A percentile compares a stretch with the other conserved stretches of the same genome.
These are phyloP conservation scores for Cucurbita pepo DNA, from an alignment of 306 rosid species.

Conservation along the genomic window DNA sequence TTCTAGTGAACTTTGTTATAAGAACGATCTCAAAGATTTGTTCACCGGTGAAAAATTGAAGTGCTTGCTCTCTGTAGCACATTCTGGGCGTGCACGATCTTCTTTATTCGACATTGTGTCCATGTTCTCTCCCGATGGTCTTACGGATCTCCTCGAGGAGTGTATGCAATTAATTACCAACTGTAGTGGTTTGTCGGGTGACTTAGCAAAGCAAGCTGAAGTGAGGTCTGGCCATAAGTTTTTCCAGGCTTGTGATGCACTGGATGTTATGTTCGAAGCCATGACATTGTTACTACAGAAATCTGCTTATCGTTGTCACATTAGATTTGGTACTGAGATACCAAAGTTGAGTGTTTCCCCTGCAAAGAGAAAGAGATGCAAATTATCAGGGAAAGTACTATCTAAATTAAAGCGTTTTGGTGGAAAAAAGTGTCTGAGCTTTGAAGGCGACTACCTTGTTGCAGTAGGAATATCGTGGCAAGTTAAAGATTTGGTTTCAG, in stretches of 20 bases:
- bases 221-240: constrained; percentile 72
- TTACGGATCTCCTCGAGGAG: constrained; percentile 42
- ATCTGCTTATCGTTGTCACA: constrained; percentile 67
- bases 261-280: constrained; percentile 62
- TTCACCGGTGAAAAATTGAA: constrained; percentile 44
- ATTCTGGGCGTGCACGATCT: constrained; percentile 51
- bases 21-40: constrained; percentile 40
- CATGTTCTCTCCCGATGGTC: constrained; percentile 37
- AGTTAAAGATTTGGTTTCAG: constrained; percentile 52
- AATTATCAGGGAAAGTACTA: constrained; percentile 32
- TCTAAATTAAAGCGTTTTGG: constrained; percentile 27
- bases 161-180: constrained; percentile 42
- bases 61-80: constrained; percentile 35
- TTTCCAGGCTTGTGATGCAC: constrained; percentile 47
- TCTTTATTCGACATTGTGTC: constrained; percentile 58
- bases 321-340: constrained; percentile 50
- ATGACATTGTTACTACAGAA: constrained; percentile 49
- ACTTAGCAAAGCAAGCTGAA: constrained; percentile 59
- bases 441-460: constrained; percentile 67
- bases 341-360: constrained; percentile 28
- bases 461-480: constrained; percentile 84
- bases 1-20: constrained; percentile 27
- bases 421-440: constrained; percentile 27
- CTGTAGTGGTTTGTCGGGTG: constrained; percentile 60
- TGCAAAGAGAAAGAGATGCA: constrained; percentile 30